Conservation (phyloP, 140 eudicot species). For the Anethum foeniculum region DNA sequence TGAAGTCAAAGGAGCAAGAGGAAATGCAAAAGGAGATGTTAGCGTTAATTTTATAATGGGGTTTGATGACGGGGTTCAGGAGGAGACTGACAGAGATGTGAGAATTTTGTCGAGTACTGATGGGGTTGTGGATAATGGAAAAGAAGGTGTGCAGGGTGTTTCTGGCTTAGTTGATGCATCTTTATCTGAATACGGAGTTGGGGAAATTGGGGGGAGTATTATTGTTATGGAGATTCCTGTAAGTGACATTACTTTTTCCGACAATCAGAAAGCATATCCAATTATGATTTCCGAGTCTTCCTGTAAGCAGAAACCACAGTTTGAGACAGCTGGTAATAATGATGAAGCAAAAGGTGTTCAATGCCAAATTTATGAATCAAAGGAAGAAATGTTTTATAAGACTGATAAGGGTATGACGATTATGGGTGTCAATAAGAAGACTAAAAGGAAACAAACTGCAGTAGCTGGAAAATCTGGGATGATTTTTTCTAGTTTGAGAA, state of each 20-base stretch:
- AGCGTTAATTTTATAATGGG: too few species aligned
- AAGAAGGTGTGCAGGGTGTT: constrained; percentile 17
- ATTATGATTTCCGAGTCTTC: constrained; percentile 17
- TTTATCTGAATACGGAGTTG: constrained; percentile 11
- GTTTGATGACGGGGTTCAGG: too few species aligned
- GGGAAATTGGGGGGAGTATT: constrained; percentile 12
- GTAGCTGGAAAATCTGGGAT: too few species aligned
- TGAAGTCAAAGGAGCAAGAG: too few species aligned
- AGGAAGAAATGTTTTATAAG: constrained; percentile 8
- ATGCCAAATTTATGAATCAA: background rate
- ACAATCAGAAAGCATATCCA: constrained; percentile 16
- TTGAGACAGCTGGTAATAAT: constrained; percentile 10
- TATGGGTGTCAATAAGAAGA: too few species aligned
- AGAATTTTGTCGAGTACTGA: too few species aligned
- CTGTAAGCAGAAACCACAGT: constrained; percentile 17
- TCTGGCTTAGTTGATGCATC: constrained; percentile 17
- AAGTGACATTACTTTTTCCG: constrained; percentile 14
- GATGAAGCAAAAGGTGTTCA: constrained; percentile 10
- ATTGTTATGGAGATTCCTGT: constrained; percentile 14
- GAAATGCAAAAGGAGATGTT: too few species aligned
- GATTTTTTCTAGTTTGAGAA: too few species aligned
- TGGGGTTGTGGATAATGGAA: too few species aligned
- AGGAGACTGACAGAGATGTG: background rate
- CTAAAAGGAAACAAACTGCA: too few species aligned
- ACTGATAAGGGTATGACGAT: background rate